A percentile compares a stretch with the other conserved stretches of the same genome.
These are phyloP conservation scores for Penicillium canescens DNA, from an alignment of 495 filamentous ascomycete genomes.

Conservation along the genomic window DNA sequence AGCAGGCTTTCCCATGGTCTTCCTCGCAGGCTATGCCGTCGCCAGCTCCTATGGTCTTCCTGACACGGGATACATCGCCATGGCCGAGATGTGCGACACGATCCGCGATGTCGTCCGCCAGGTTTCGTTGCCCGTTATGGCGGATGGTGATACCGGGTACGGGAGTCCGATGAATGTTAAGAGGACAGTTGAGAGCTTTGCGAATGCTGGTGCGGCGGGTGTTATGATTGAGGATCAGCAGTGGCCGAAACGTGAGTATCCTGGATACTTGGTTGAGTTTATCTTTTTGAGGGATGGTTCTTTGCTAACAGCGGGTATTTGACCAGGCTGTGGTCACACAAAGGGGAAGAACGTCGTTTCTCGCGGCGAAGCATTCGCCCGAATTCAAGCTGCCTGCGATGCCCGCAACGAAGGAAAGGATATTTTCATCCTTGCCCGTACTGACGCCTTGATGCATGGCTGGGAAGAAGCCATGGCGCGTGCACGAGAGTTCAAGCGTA, in stretches of 20 bases:
- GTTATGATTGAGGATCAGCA: slow-evolving; percentile 47
- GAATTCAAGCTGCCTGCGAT: slow-evolving; percentile 41
- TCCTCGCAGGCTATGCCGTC: slow-evolving; percentile 37
- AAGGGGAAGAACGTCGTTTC: slow-evolving; percentile 45
- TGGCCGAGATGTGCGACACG: slow-evolving; percentile 44
- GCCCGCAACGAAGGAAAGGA: slow-evolving; percentile 42
- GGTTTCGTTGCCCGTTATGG: slow-evolving; percentile 38
- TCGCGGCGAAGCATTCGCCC: slow-evolving; percentile 40
- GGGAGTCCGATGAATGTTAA: slow-evolving; percentile 45
- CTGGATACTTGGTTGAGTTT: too few relatives aligned
- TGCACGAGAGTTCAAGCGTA: slow-evolving; percentile 34
- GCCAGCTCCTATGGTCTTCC: slow-evolving; percentile 36
- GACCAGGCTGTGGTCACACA: slow-evolving; percentile 42
- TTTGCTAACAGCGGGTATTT: neutral
- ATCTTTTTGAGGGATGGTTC: neutral
- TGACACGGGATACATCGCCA: slow-evolving; percentile 46
- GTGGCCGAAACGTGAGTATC: slow-evolving; percentile 35
- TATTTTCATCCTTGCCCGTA: slow-evolving; percentile 44
- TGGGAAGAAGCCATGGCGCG: slow-evolving; percentile 41
- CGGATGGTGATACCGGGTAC: slow-evolving; percentile 43
- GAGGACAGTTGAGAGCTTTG: slow-evolving; percentile 41
- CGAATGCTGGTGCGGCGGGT: slow-evolving; percentile 36
- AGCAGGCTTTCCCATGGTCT: slow-evolving; percentile 41
- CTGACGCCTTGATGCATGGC: slow-evolving; percentile 37
- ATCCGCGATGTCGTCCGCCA: slow-evolving; percentile 38